These are phyloP conservation scores for Penicillium robsamsonii DNA, from an alignment of 495 filamentous ascomycete genomes.

Conservation along the genomic window DNA sequence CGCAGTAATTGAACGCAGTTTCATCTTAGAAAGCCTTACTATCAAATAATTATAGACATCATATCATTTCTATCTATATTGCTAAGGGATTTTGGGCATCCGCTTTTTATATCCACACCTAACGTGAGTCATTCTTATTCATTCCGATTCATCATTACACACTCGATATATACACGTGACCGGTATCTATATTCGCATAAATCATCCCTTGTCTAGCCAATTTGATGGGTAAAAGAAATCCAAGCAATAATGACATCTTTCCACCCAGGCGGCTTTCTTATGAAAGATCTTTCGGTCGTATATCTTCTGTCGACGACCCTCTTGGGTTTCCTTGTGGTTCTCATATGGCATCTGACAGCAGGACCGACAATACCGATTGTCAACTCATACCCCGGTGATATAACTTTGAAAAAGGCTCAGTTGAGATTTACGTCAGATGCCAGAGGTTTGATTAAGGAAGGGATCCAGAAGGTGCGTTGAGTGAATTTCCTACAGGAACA, in stretches of 20 bases:
- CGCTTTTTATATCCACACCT: no score
- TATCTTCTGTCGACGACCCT: background rate
- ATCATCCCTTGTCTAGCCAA: background rate
- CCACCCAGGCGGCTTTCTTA: background rate
- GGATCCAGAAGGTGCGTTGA: no score
- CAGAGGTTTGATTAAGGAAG: no score
- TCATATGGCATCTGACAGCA: background rate
- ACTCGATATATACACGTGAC: background rate
- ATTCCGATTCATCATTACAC: background rate
- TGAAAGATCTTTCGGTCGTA: background rate
- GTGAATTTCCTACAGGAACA: no score
- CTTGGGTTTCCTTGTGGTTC: background rate
- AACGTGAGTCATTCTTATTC: background rate
- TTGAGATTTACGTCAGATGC: no score
- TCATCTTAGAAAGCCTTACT: background rate
- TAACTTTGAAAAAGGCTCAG: no score
- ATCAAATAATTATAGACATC: no score
- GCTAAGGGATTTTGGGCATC: no score
- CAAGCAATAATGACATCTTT: background rate
- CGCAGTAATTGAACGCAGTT: no score
- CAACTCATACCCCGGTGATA: background rate
- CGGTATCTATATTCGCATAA: background rate
- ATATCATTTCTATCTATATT: no score
- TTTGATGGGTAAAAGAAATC: background rate
- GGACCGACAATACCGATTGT: background rate